Evolutionary conservation across 768 basidiomycete species (phyloP).

Genomic region (Suillus weaverae): DNA sequence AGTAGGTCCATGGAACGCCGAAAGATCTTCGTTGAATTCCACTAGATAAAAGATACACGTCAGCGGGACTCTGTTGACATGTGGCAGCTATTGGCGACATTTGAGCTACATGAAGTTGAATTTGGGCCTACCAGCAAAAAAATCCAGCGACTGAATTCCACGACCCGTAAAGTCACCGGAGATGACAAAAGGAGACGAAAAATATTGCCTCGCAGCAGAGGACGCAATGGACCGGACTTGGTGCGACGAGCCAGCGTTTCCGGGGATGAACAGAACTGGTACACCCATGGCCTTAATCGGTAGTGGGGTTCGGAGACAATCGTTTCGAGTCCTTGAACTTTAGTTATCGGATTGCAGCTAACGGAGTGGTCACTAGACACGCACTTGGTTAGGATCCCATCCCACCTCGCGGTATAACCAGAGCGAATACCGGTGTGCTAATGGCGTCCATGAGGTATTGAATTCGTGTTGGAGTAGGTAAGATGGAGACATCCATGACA

Average conservation of each 20-base stretch:
- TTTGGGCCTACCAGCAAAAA: conserved; percentile 71
- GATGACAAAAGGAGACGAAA: conserved; percentile 54
- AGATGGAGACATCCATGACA: conserved; percentile 95
- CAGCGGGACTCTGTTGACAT: background rate
- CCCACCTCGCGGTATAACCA: conserved; percentile 89
- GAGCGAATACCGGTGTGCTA: conserved; percentile 77
- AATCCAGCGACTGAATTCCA: conserved; percentile 63
- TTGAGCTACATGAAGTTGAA: conserved; percentile 4
- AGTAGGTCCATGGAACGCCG: conserved; percentile 91
- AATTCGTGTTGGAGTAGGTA: conserved; percentile 76
- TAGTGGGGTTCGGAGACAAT: background rate
- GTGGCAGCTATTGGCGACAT: background rate
- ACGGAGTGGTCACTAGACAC: conserved; percentile 10
- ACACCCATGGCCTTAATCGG: conserved; percentile 43
- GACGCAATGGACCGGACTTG: conserved; percentile 96
- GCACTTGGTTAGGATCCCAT: conserved; percentile 71
- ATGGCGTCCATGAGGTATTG: conserved; percentile 65
- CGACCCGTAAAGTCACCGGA: conserved; percentile 53
- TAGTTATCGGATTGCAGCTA: conserved; percentile 9
- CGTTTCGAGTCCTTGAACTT: conserved; percentile 2
- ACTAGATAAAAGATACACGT: conserved; percentile 42
- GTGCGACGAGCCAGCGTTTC: conserved; percentile 92
- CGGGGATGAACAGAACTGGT: conserved; percentile 96
- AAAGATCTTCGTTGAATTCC: conserved; percentile 97
- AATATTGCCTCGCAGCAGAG: conserved; percentile 82